Evolutionary conservation across 2,329 filamentous ascomycete genomes (phyloP).

Genomic region (Lecanoromycetidae sp.): DNA sequence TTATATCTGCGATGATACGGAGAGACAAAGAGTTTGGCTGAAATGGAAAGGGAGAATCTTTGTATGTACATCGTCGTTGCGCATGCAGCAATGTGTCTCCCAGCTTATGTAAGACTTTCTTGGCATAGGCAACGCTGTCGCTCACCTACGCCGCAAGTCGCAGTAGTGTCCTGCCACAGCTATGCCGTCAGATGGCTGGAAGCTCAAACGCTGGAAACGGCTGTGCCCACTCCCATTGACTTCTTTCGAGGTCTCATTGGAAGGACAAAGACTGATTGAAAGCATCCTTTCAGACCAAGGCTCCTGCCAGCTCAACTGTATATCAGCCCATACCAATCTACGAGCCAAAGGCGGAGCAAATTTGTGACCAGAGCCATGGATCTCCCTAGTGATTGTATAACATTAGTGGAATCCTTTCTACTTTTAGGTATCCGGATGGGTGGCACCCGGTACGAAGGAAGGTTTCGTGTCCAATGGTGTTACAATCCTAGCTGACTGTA

Average conservation of each 20-base stretch:
- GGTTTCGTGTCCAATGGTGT: not conserved
- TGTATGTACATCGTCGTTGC: not conserved
- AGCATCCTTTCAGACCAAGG: not conserved
- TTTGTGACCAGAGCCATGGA: not conserved
- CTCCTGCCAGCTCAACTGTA: not conserved
- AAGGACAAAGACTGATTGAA: not conserved
- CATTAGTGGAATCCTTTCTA: not conserved
- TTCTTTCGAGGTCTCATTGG: not conserved
- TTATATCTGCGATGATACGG: not conserved
- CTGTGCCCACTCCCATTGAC: not conserved
- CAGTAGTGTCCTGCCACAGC: not conserved
- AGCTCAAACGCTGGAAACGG: not conserved
- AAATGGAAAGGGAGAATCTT: not conserved
- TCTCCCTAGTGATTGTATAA: not conserved
- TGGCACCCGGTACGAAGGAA: not conserved
- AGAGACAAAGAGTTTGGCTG: too few species aligned
- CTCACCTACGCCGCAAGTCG: not conserved
- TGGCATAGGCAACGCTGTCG: too few species aligned
- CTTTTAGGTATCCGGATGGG: not conserved
- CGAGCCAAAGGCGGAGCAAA: not conserved
- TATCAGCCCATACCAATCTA: not conserved
- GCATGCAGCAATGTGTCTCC: not conserved
- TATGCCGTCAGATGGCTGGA: not conserved
- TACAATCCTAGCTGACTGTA: not conserved
- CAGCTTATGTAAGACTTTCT: not conserved